These are phyloP conservation scores for Botrytis galanthina DNA, from an alignment of 2,329 filamentous ascomycete species.

Conservation along the genomic window DNA sequence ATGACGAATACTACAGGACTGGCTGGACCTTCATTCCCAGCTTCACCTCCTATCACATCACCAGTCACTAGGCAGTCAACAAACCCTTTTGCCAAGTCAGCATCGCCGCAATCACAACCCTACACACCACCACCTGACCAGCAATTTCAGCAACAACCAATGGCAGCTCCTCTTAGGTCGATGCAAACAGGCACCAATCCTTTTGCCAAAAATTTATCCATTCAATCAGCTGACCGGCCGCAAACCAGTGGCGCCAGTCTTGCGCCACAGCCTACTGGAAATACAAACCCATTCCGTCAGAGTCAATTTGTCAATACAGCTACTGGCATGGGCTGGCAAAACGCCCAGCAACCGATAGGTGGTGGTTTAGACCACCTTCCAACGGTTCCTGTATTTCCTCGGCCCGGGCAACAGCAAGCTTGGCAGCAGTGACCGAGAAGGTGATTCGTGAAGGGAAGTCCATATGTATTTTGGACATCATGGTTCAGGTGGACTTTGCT, in stretches of 20 bases:
- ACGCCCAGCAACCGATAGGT: slow-evolving; percentile 73
- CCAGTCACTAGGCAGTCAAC: slow-evolving; percentile 64
- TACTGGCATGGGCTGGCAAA: slow-evolving; percentile 87
- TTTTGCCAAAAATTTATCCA: slow-evolving; percentile 54
- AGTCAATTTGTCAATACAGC: slow-evolving; percentile 85
- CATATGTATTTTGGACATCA: slow-evolving; percentile 9
- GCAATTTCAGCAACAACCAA: slow-evolving; percentile 43
- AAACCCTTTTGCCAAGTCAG: slow-evolving; percentile 79
- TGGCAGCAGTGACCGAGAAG: slow-evolving; percentile 48
- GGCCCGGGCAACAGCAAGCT: slow-evolving; percentile 64
- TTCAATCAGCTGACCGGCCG: slow-evolving; percentile 30
- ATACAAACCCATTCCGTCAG: slow-evolving; percentile 93
- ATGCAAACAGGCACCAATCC: slow-evolving; percentile 71
- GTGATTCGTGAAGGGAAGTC: background rate
- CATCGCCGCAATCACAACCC: slow-evolving; percentile 40
- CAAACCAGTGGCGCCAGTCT: slow-evolving; percentile 45
- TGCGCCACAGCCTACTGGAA: slow-evolving; percentile 76
- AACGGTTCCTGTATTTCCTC: slow-evolving; percentile 81
- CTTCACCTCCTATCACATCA: slow-evolving; percentile 44
- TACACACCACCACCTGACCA: slow-evolving; percentile 40
- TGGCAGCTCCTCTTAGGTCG: slow-evolving; percentile 47
- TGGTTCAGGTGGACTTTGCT: slow-evolving; percentile 7
- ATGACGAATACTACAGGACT: slow-evolving; percentile 56
- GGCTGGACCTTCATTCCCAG: slow-evolving; percentile 42
- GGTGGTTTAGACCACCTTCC: slow-evolving; percentile 75